Base-by-base conservation (phyloP, 2,329 filamentous ascomycete species). In the Rosellinia necatrix region DNA sequence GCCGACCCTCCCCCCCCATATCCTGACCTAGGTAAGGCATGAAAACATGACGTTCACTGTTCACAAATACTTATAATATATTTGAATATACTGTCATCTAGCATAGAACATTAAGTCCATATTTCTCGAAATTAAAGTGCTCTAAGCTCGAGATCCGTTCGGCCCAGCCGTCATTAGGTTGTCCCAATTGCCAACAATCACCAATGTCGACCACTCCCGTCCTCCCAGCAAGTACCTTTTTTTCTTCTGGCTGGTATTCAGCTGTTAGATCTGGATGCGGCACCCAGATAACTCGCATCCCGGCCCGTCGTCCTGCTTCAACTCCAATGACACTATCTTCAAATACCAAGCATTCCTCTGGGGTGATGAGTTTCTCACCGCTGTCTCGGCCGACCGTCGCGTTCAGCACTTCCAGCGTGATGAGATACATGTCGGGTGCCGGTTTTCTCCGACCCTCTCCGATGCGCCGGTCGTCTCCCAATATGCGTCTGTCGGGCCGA, bases 261-360 rank as follows among this genome's bases (percentile, higher is more conserved):
- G 29, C 54, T 15, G 66, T 69, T 52, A 90, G 63, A 41, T 79
- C 84, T 6, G 78, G 77, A 12, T 34, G 30, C 19, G 88, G 87
- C 61, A 82, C 82, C 87, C 88, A 90, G 2, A 89, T 76, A 6
- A 88, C 86, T 65, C 87, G 79, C 87, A 90, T 90, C 0, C 87
- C 88, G 2, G 87, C 88, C 65, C 87, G 78, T 54, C 88, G 73
- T 9, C 85, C 88, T 12, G 86, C 80, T 71, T 91, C 87, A 1
- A 90, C 85, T 1, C 88, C 88, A 0, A 84, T 82, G 7, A 90
- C 85, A 38, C 83, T 84, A 65, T 91, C 88, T 69, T 90, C 87
- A 66, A 91, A 90, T 0, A 90, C 87, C 9, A 90, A 72, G 67
- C 87, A 90, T 69, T 91, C 86, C 48, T 80, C 79, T 0, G 87